Evolutionary conservation across 1,139 yeast genomes (phyloP).

Genomic region (Suhomyces bokatorum): DNA sequence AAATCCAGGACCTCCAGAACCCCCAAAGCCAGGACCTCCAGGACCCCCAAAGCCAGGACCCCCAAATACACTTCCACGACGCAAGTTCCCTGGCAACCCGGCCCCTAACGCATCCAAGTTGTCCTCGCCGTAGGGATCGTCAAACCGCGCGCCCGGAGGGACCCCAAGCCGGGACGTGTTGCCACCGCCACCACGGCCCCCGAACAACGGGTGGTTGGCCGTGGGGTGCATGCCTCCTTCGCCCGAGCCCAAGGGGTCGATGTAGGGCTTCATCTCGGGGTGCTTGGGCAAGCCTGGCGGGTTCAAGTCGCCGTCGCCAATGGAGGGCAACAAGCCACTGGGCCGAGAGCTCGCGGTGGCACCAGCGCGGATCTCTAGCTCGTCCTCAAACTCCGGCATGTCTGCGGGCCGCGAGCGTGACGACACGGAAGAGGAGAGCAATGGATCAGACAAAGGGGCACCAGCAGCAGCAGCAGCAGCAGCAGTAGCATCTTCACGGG

Average conservation of each 20-base stretch:
- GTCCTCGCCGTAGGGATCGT: conserved; percentile 52
- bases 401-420: conserved; percentile 13
- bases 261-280: conserved; percentile 43
- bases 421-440: not conserved
- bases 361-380: conserved; percentile 20
- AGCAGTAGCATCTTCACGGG: not conserved
- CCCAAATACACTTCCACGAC: conserved; percentile 19
- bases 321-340: conserved; percentile 26
- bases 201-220: conserved; percentile 51
- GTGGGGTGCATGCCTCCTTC: conserved; percentile 60
- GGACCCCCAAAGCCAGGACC: conserved; percentile 6
- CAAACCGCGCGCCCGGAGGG: conserved; percentile 56
- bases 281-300: conserved; percentile 49
- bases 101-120: conserved; percentile 43
- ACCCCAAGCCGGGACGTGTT: conserved; percentile 32
- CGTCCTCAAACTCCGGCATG: conserved; percentile 33
- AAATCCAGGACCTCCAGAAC: conserved; percentile 10
- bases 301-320: conserved; percentile 53
- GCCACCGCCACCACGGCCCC: conserved; percentile 24
- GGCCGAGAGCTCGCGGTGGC: not conserved
- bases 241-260: conserved; percentile 34
- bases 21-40: conserved; percentile 11
- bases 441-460: not conserved
- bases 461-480: not conserved
- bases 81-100: conserved; percentile 50